Evolutionary conservation across 2,329 filamentous ascomycete genomes (phyloP), one percentile per base, ranked within the genome.

Genomic region (Clarireedia paspali): DNA sequence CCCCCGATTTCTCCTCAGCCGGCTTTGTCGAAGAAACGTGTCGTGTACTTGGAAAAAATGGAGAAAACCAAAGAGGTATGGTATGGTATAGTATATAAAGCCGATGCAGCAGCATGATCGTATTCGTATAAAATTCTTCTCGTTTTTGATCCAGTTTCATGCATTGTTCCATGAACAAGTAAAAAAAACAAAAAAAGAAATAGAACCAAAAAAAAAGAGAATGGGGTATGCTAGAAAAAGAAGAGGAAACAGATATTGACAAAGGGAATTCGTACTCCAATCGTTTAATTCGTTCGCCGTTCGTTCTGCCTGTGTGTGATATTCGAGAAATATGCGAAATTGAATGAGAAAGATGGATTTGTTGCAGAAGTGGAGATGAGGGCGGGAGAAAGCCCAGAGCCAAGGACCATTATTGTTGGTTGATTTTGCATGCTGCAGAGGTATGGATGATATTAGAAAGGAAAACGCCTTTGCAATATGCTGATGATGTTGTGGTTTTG

Each of bases 251-350:
- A 30, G 27, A 30, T 30, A n/a, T 24, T 53, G 15, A 53, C 51
- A 53, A 48, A 53, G 15, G 51, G 47, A 53, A 53, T 53, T 53
- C 51, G 51, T 53, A 45, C 51, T 53, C 51, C 51, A 30, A 20
- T 48, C 44, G 24, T 53, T 50, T 14, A 36, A 40, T 40, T 55
- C 53, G 42, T 55, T 55, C 53, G 46, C 36, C 46, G 36, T 55
- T 24, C 48, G 36, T 24, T 44, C 39, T 44, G 49, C 27, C 34
- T 20, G 40, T 50, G 36, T 23, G 42, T 53, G 24, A 24, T 30
- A 47, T 38, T 48, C 44, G 44, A 47, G 20, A 48, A 24, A 48
- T 38, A 34, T 27, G 34, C 47, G 34, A 27, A 48, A 48, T n/a
- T 6, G 38, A 14, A 17, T n/a, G 38, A 40, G 38, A 40, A 40